Evolutionary conservation across 2,329 filamentous ascomycete genomes (phyloP), one percentile per base, ranked within the genome.

Genomic region (Cladosporium sphaerospermum): DNA sequence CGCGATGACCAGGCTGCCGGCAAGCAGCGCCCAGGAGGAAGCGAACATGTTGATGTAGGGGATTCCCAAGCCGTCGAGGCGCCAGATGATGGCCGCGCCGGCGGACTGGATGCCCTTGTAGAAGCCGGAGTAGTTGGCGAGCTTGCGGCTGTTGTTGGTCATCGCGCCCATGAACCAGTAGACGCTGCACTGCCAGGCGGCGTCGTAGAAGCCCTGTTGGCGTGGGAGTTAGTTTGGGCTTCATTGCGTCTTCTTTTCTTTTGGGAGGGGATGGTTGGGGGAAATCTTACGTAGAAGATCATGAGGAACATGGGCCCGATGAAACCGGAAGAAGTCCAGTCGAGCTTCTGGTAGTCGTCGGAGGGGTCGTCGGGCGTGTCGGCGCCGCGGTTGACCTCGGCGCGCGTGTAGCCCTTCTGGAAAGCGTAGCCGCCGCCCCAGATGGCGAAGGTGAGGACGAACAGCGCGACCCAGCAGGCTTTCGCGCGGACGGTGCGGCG

Each of bases 41-140:
- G 77, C 86, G 62, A 95, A 92, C 62, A 90, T 81, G 59, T 77
- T 79, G 75, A 86, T 83, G 72, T 81, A 95, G 0, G 84, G 73
- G 32, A 79, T 78, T 39, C 63, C 62, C 33, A 78, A 53, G 23
- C 76, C 77, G 64, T 93, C 88, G 51, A 93, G 69, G 23, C 82
- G 79, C 83, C 82, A 88, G 63, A 82, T 86, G 62, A 91, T 80
- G 54, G 87, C 89, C 3, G 85, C 84, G 62, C 89, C 89, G 14
- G 88, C 88, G n/a, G 88, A 92, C 70, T 95, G 89, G 59, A 95
- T 87, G 47, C 85, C 85, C 75, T 93, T 93, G 80, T 93, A 93
- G 76, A 88, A 91, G 57, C 88, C 91, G 40, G 89, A 87, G 65
- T 92, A 86, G 76, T 96, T 96, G 73, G 92, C 91, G 28, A 92